phyloP scores from a whole-genome alignment of 2,329 filamentous ascomycete species.

The Claviceps fusiformis region DNA sequence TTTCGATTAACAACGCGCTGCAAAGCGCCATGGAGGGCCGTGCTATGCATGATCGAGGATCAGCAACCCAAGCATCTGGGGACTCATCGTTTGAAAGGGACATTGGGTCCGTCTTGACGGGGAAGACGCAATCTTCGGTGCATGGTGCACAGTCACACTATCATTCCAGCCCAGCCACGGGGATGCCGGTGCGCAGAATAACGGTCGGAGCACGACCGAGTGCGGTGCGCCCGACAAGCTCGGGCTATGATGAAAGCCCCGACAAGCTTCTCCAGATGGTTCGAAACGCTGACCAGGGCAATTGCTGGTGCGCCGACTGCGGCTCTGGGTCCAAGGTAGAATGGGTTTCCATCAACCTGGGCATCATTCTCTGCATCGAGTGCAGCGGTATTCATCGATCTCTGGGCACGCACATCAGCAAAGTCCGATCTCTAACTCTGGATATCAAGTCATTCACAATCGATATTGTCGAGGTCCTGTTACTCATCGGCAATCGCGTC shows the following conservation, averaged over 20 bases:
- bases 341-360: constrained; percentile 97
- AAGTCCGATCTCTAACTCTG: constrained; percentile 85
- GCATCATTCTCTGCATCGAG: constrained; percentile 92
- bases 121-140: constrained; percentile 66
- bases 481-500: constrained; percentile 83
- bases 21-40: constrained; percentile 89
- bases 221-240: constrained; percentile 54
- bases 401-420: constrained; percentile 93
- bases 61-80: constrained; percentile 20
- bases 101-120: constrained; percentile 84
- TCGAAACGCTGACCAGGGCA: constrained; percentile 81
- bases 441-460: constrained; percentile 94
- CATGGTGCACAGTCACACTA: constrained; percentile 39
- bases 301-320: constrained; percentile 89
- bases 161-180: constrained; percentile 28
- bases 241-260: constrained; percentile 65
- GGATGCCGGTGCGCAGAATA: constrained; percentile 65
- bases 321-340: constrained; percentile 85
- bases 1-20: constrained; percentile 89
- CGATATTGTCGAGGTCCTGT: constrained; percentile 87
- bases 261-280: constrained; percentile 78
- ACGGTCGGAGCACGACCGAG: constrained; percentile 81
- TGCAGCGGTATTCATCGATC: constrained; percentile 96
- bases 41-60: constrained; percentile 41
- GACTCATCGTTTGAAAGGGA: constrained; percentile 60